Evolutionary conservation across 495 filamentous ascomycete genomes (phyloP), one percentile per base, ranked within the genome.

Genomic region (Aspergillus sclerotiicarbonarius): DNA sequence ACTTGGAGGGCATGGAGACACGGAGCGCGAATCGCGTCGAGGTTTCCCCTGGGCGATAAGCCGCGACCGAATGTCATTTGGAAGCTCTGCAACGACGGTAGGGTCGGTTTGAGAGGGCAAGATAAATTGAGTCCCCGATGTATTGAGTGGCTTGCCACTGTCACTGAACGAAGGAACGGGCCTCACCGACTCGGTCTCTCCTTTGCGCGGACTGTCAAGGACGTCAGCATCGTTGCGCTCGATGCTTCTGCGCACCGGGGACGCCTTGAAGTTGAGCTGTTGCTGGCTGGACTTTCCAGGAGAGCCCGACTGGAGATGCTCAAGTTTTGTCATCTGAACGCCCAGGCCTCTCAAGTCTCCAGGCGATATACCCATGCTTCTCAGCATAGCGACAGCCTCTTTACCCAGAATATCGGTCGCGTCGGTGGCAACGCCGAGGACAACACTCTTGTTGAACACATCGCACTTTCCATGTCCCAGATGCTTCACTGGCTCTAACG

Each of bases 381-480:
- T 84, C 49, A 98, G 73, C 64, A 98, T 91, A 0, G 87, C 84
- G 16, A 97, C 77, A 0, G 91, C 87, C 64, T 96, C 91, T 66
- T 87, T 90, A 1, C 82, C 85, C 44, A 98, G 78, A 13, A 84
- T 64, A 19, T 88, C 85, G 18, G 81, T 71, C 43, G 82, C 80
- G 67, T 92, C 89, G 0, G 94, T 96, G 18, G 92, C 82, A 16
- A 94, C 84, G 2, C 92, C 91, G 47, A 98, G 86, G 6, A 82
- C 72, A 5, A 88, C 71, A 57, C 92, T 96, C 68, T 92, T 96
- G 72, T 90, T 96, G 74, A 89, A 92, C 0, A 83, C 88, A 67
- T 98, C 95, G 65, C 93, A 97, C 76, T 94, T 92, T 0, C 94
- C 94, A 71, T 96, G 92, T 0, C 94, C 94, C 3, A 98, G 80